Base-by-base conservation (phyloP, 2,329 filamentous ascomycete species). In the Falciphora oryzae region DNA sequence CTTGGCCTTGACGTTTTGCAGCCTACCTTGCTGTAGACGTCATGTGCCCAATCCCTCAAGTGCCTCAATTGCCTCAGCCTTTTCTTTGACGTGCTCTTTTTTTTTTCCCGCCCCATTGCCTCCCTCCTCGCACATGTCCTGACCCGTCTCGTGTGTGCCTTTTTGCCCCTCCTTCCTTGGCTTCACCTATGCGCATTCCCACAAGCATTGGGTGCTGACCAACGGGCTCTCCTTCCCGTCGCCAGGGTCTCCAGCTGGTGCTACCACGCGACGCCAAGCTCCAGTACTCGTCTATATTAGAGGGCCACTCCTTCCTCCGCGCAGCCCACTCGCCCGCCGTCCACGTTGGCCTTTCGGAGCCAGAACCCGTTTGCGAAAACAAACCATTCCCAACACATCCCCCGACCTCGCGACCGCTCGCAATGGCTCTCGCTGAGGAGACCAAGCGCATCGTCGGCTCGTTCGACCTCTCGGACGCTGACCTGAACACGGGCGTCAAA, bases 381-480 rank as follows among this genome's bases (percentile, higher is more conserved):
- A 81, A 79, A 63, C 80, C 83, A 58, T 87, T 88, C 72, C 79
- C 82, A 59, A 83, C 81, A 25, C 71, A 78, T 57, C 78, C 81
- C 44, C 84, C 85, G 18, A 78, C 82, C 63, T 87, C 85, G 58
- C 76, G 75, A 75, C 81, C 81, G 65, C 79, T 82, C 78, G 81
- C 79, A 70, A 90, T 90, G 87, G 78, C 82, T 66, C 80, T 89
- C 68, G 79, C 78, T 67, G 84, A 88, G 67, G 90, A 94, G 78
- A 92, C 93, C 66, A 88, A 88, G 83, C 86, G 86, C 73, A 87
- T 97, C 72, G 90, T 91, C 71, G 85, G 85, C 70, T 87, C 95
- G 76, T 98, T 98, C 78, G 91, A 96, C 64, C 94, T 93, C 78
- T 82, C 86, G 66, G 84, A 92, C 71, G 85, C 88, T 63, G 85